A percentile compares a stretch with the other conserved stretches of the same genome.
Conservation (phyloP, 2,329 filamentous ascomycete species). For the Fusarium zealandicum region DNA sequence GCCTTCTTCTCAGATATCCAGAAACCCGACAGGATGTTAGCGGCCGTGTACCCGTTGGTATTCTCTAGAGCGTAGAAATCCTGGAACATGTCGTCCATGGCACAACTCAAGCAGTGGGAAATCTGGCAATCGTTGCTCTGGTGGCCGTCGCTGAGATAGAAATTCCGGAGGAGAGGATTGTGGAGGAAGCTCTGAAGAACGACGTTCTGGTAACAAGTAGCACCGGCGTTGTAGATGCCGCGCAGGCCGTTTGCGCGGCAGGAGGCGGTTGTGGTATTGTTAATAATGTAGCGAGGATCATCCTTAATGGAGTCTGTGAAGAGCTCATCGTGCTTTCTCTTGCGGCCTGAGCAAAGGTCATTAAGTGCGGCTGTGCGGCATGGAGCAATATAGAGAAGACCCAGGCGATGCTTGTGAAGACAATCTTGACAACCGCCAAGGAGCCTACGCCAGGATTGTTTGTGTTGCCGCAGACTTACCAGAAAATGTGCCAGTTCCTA, state of each 20-base stretch:
- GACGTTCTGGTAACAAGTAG: slow-evolving; percentile 97
- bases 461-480: slow-evolving; percentile 53
- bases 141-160: slow-evolving; percentile 91
- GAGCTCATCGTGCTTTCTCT: slow-evolving; percentile 78
- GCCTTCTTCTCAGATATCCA: slow-evolving; percentile 83
- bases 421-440: background rate
- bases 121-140: slow-evolving; percentile 75
- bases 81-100: slow-evolving; percentile 77
- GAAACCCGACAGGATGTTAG: slow-evolving; percentile 86
- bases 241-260: slow-evolving; percentile 88
- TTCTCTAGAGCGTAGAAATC: slow-evolving; percentile 76
- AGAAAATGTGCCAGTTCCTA: slow-evolving; percentile 70
- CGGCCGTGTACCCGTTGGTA: slow-evolving; percentile 88
- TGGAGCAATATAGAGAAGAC: background rate
- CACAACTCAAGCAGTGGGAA: slow-evolving; percentile 70
- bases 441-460: background rate
- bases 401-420: background rate
- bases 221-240: slow-evolving; percentile 96
- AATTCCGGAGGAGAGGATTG: slow-evolving; percentile 90
- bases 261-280: slow-evolving; percentile 79
- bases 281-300: slow-evolving; percentile 77
- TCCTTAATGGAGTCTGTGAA: slow-evolving; percentile 71
- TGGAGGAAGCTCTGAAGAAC: slow-evolving; percentile 93
- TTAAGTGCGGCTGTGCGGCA: background rate
- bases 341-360: slow-evolving; percentile 59